These are phyloP conservation scores for Xylariaceae sp. DNA, from an alignment of 2,329 filamentous ascomycete species.

Conservation along the genomic window DNA sequence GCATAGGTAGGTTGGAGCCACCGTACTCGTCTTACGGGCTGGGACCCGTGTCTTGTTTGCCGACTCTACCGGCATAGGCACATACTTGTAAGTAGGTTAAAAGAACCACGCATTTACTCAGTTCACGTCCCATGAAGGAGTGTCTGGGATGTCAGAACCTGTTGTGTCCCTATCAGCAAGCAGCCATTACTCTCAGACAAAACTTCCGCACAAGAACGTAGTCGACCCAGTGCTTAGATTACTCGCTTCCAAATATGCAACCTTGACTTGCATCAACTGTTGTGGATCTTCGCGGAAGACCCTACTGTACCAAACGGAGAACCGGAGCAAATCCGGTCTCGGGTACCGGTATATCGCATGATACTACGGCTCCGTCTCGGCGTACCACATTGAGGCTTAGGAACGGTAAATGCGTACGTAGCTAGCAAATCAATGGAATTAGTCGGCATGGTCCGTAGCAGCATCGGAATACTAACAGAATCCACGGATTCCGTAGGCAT, in stretches of 20 bases:
- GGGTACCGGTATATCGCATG: background rate
- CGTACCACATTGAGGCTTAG: background rate
- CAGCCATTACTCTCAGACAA: background rate
- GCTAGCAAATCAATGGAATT: background rate
- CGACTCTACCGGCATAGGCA: background rate
- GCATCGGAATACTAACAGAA: background rate
- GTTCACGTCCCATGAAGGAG: background rate
- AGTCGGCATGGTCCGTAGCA: background rate
- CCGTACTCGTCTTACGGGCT: background rate
- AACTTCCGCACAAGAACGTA: background rate
- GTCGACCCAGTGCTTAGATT: background rate
- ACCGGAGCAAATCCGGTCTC: background rate
- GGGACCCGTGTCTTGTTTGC: background rate
- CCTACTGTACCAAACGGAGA: background rate
- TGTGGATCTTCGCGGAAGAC: background rate
- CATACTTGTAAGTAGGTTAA: background rate
- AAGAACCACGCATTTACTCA: background rate
- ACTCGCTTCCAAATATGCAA: background rate
- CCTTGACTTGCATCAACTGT: background rate
- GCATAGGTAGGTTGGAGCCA: background rate
- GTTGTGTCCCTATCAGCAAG: background rate
- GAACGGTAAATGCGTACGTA: background rate
- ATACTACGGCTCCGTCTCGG: background rate
- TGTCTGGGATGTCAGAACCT: background rate
- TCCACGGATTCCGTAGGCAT: background rate